Percentiles rank a stretch among this genome's conserved stretches.
These are phyloP conservation scores for Stylosanthes scabra DNA, from an alignment of 331 rosid species.

Conservation along the genomic window DNA sequence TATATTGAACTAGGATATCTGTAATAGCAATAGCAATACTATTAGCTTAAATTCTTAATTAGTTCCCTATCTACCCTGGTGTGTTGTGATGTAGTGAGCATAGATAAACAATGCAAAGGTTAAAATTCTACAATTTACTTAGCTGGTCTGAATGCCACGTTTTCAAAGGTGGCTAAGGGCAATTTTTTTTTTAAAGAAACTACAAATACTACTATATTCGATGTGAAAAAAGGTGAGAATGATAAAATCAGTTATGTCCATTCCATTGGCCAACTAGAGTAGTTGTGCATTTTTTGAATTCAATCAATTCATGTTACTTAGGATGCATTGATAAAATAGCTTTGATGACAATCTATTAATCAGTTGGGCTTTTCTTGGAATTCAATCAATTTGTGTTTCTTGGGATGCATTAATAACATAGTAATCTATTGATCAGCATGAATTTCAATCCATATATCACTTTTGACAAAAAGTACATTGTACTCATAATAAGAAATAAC, in stretches of 20 bases:
- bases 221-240: too few relatives aligned
- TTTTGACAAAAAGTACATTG: too few relatives aligned
- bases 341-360: not conserved
- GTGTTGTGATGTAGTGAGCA: too few relatives aligned
- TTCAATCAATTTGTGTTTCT: too few relatives aligned
- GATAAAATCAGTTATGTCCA: not conserved
- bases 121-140: not conserved
- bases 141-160: not conserved
- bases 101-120: too few relatives aligned
- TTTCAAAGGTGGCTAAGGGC: not conserved
- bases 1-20: slow-evolving; percentile 1
- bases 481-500: too few relatives aligned
- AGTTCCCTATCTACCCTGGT: too few relatives aligned
- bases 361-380: too few relatives aligned
- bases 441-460: too few relatives aligned
- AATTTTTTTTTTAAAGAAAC: not conserved
- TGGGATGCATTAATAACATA: too few relatives aligned
- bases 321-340: not conserved
- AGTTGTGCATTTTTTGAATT: too few relatives aligned
- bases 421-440: not conserved
- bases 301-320: not conserved
- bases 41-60: not conserved
- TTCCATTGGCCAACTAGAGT: too few relatives aligned
- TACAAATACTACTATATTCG: not conserved
- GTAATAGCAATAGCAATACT: not conserved